A percentile compares a stretch with the other conserved stretches of the same genome.
phyloP scores from a whole-genome alignment of 225 moss, liverwort and hornwort genomes.

The Sphagnum contortum region DNA sequence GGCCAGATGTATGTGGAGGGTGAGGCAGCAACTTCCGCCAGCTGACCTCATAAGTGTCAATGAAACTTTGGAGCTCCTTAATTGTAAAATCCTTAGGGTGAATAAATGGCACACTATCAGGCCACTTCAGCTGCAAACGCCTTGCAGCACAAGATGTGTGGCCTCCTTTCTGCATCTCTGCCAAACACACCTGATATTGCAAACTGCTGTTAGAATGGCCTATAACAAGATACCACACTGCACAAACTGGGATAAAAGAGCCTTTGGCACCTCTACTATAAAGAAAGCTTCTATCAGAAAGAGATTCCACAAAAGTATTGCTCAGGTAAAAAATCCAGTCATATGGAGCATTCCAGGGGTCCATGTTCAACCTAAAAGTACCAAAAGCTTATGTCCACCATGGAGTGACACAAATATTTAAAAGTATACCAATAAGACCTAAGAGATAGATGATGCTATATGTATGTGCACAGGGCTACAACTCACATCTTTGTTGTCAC shows the following conservation, averaged over 20 bases:
- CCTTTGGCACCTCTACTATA: too few relatives aligned
- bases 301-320: too few relatives aligned
- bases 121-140: slow-evolving; percentile 6
- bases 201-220: neutral
- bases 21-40: neutral
- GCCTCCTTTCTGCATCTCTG: slow-evolving; percentile 9
- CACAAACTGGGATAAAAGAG: too few relatives aligned
- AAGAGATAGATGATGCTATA: too few relatives aligned
- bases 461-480: too few relatives aligned
- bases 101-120: slow-evolving; percentile 3
- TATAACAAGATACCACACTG: neutral
- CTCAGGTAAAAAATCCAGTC: too few relatives aligned
- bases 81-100: slow-evolving; percentile 6
- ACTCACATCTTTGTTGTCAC: slow-evolving; percentile 8
- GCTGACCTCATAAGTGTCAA: slow-evolving; percentile 1
- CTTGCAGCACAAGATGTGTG: slow-evolving; percentile 4
- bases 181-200: slow-evolving; percentile 3
- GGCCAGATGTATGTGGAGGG: neutral
- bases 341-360: too few relatives aligned
- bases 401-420: too few relatives aligned
- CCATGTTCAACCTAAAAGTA: too few relatives aligned
- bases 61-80: slow-evolving; percentile 6
- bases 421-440: too few relatives aligned
- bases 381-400: too few relatives aligned
- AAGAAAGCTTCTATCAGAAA: too few relatives aligned